Conservation (phyloP, 2,329 filamentous ascomycete genomes). For the Stemphylium lycopersici region DNA sequence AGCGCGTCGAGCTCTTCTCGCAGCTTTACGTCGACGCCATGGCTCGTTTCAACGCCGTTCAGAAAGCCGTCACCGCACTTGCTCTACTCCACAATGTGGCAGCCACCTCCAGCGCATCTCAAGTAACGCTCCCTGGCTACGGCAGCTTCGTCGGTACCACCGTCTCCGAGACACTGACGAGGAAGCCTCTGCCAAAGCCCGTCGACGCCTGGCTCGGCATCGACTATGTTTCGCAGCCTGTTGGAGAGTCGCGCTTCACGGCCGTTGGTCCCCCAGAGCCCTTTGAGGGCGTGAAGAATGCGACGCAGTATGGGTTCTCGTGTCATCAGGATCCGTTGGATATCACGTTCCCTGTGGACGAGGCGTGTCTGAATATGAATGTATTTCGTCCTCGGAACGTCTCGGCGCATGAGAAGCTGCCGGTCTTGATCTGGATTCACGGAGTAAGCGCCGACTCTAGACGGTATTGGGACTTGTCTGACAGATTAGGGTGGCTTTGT, state of each 20-base stretch:
- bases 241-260: conserved; percentile 49
- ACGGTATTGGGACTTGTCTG: too few species aligned
- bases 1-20: neutral
- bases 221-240: conserved; percentile 50
- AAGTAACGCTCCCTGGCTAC: conserved; percentile 44
- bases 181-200: conserved; percentile 38
- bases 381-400: conserved; percentile 31
- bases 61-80: conserved; percentile 5
- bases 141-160: conserved; percentile 48
- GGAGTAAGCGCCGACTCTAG: conserved; percentile 31
- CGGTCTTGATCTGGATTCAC: conserved; percentile 40
- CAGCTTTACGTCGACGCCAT: conserved; percentile 1
- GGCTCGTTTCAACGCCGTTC: neutral
- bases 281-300: conserved; percentile 49
- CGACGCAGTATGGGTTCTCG: conserved; percentile 47
- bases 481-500: conserved; percentile 28
- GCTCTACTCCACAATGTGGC: conserved; percentile 1
- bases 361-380: conserved; percentile 38
- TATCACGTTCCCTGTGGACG: conserved; percentile 22
- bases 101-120: neutral
- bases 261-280: conserved; percentile 45
- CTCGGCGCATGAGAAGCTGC: conserved; percentile 23
- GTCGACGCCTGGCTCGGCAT: conserved; percentile 58
- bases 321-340: conserved; percentile 53
- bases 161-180: conserved; percentile 46